Evolutionary conservation across 2,329 filamentous ascomycete species (phyloP).

Genomic region (Pyrenophora tritici-repentis): DNA sequence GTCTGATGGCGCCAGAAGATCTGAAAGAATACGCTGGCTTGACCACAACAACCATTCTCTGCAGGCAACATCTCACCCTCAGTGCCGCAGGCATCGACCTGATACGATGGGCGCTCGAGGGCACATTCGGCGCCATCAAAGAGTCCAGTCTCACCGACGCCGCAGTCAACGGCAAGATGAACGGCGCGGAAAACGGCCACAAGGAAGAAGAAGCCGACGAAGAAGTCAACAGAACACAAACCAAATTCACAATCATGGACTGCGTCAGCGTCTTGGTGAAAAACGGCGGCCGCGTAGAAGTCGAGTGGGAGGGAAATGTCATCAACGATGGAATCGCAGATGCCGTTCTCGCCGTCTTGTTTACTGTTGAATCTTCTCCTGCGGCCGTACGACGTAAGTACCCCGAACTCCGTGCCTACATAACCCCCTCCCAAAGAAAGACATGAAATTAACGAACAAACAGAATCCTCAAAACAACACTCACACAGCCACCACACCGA

Average conservation of each 20-base stretch:
- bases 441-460: no score
- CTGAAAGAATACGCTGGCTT: conserved; percentile 95
- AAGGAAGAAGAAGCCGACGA: conserved; percentile 68
- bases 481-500: conserved; percentile 32
- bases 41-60: conserved; percentile 91
- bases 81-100: conserved; percentile 88
- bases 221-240: conserved; percentile 62
- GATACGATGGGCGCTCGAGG: conserved; percentile 91
- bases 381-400: conserved; percentile 90
- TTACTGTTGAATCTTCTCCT: conserved; percentile 90
- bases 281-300: conserved; percentile 77
- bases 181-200: conserved; percentile 44
- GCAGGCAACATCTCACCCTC: conserved; percentile 86
- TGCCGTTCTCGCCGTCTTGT: conserved; percentile 88
- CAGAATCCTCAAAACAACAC: conserved; percentile 47
- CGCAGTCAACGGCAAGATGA: conserved; percentile 43
- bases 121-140: conserved; percentile 83
- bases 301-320: conserved; percentile 98
- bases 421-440: no score
- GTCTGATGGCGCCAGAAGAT: conserved; percentile 95
- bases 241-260: conserved; percentile 77
- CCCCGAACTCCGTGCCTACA: no score
- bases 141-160: conserved; percentile 41
- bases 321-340: conserved; percentile 98
- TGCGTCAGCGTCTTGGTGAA: conserved; percentile 82